phyloP scores from a whole-genome alignment of 768 basidiomycete genomes.

The Naganishia onofrii region DNA sequence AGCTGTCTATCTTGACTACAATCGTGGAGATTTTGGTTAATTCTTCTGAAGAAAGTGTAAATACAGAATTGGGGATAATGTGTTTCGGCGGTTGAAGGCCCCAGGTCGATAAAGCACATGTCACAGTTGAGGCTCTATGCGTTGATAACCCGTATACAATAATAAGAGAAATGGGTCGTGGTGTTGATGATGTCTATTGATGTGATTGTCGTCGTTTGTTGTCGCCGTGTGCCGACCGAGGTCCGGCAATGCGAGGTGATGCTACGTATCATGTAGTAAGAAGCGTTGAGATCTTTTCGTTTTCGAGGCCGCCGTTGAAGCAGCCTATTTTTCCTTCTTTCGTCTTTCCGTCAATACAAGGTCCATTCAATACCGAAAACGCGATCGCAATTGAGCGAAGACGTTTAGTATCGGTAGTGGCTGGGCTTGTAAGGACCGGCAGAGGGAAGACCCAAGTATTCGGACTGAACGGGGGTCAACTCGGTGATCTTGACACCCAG shows the following conservation, averaged over 20 bases:
- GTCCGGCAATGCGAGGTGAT: neutral
- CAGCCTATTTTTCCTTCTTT: constrained; percentile 2
- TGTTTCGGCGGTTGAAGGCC: constrained; percentile 19
- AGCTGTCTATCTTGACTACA: constrained; percentile 22
- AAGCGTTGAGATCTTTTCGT: constrained; percentile 30
- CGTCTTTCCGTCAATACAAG: constrained; percentile 25
- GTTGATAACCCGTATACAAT: constrained; percentile 26
- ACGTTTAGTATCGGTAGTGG: constrained; percentile 65
- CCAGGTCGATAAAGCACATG: constrained; percentile 23
- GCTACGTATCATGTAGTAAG: constrained; percentile 23
- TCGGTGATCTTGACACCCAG: constrained; percentile 85
- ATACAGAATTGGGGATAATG: constrained; percentile 1
- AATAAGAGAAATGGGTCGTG: neutral
- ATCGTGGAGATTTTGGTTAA: constrained; percentile 5
- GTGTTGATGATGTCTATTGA: constrained; percentile 21
- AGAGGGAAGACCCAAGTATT: constrained; percentile 85
- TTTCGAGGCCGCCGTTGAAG: constrained; percentile 23
- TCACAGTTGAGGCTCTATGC: constrained; percentile 24
- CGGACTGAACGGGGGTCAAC: constrained; percentile 64
- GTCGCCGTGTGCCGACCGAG: neutral
- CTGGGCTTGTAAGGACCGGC: constrained; percentile 74
- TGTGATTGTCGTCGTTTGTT: constrained; percentile 1
- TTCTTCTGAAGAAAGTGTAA: constrained; percentile 18
- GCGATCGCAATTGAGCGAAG: constrained; percentile 1
- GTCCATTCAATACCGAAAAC: constrained; percentile 37